phyloP scores from a whole-genome alignment of 2,329 filamentous ascomycete genomes.

The Fonsecaea pedrosoi region DNA sequence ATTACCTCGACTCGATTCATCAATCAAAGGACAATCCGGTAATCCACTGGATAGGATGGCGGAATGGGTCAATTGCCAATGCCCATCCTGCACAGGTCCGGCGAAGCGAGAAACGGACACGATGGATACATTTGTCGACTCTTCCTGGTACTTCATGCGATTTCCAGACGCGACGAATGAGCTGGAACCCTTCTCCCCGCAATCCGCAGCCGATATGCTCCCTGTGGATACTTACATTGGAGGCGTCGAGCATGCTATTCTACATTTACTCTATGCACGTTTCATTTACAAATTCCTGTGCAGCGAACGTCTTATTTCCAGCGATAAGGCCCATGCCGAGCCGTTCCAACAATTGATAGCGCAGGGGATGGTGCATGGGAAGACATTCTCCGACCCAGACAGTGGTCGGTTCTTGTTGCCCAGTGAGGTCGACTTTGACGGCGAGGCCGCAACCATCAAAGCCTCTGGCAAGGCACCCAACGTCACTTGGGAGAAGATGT shows the following conservation, averaged over 20 bases:
- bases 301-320: conserved; percentile 51
- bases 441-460: conserved; percentile 65
- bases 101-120: conserved; percentile 88
- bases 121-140: conserved; percentile 96
- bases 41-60: conserved; percentile 76
- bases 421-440: conserved; percentile 68
- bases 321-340: conserved; percentile 61
- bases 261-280: conserved; percentile 85
- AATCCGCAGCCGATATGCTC: conserved; percentile 62
- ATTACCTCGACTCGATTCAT: conserved; percentile 71
- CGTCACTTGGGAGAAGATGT: conserved; percentile 87
- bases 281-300: conserved; percentile 90
- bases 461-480: conserved; percentile 65
- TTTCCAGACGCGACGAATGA: conserved; percentile 75
- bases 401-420: conserved; percentile 79
- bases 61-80: conserved; percentile 76
- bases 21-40: conserved; percentile 71
- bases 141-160: conserved; percentile 89
- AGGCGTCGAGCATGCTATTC: conserved; percentile 87
- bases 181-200: conserved; percentile 66
- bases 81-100: conserved; percentile 71
- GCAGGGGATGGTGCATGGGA: conserved; percentile 92
- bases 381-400: conserved; percentile 76
- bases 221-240: conserved; percentile 90
- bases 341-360: conserved; percentile 84